Evolutionary conservation across 805 yeast species (phyloP).

Genomic region (Diddensiella santjacobensis): DNA sequence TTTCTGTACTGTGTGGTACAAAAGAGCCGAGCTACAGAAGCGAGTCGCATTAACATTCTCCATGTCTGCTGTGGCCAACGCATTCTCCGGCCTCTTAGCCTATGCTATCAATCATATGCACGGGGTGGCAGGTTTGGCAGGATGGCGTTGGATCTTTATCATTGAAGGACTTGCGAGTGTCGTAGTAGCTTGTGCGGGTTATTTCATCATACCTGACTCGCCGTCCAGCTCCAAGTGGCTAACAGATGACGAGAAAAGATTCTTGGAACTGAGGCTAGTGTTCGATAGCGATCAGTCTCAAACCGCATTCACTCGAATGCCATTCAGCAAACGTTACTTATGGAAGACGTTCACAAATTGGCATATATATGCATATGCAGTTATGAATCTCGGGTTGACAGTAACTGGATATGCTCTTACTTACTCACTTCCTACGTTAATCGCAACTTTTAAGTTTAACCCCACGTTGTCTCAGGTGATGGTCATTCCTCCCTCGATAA

Average conservation of each 20-base stretch:
- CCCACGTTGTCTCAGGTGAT: neutral
- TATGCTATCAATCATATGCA: slow-evolving; percentile 47
- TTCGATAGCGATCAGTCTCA: neutral
- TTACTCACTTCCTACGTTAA: neutral
- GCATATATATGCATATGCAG: neutral
- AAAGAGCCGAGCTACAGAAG: slow-evolving; percentile 45
- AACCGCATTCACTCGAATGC: neutral
- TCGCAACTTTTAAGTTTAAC: neutral
- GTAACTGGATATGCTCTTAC: neutral
- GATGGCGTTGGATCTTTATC: slow-evolving; percentile 56
- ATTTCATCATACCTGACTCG: neutral
- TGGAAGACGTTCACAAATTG: neutral
- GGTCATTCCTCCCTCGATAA: neutral
- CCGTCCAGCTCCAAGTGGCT: neutral
- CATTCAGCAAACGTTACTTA: neutral
- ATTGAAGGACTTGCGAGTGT: slow-evolving; percentile 55
- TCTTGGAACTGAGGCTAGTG: neutral
- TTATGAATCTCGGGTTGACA: neutral
- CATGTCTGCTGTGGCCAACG: slow-evolving; percentile 49
- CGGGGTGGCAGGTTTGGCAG: slow-evolving; percentile 39
- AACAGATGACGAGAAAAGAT: neutral
- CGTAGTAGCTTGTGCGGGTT: slow-evolving; percentile 22
- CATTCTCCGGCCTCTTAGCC: slow-evolving; percentile 52
- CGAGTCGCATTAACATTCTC: slow-evolving; percentile 49
- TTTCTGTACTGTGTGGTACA: slow-evolving; percentile 54